Evolutionary conservation across 2,329 filamentous ascomycete species (phyloP).

Genomic region (Daldinia eschscholtzii): DNA sequence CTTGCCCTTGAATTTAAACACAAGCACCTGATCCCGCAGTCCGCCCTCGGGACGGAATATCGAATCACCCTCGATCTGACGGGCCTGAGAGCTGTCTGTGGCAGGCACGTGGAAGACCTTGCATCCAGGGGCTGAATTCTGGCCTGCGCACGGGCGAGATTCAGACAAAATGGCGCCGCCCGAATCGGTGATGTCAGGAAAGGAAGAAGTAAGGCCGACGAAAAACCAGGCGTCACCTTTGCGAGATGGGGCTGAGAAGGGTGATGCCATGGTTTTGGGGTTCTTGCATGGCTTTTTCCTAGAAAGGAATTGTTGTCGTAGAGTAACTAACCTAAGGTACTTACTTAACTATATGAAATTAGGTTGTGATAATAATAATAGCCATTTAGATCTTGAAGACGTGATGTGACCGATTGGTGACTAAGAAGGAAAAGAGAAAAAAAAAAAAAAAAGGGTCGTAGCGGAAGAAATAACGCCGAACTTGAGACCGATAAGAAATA

Average conservation of each 20-base stretch:
- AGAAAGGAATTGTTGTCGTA: not conserved
- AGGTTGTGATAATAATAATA: not conserved
- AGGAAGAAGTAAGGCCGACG: slow-evolving; percentile 67
- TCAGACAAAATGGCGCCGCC: slow-evolving; percentile 57
- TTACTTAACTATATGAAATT: too few species aligned
- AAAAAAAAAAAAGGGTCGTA: slow-evolving; percentile 18
- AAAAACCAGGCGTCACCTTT: slow-evolving; percentile 61
- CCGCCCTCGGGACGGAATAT: slow-evolving; percentile 47
- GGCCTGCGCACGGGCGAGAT: slow-evolving; percentile 54
- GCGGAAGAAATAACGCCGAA: slow-evolving; percentile 7
- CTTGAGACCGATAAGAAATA: slow-evolving; percentile 30
- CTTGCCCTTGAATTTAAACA: slow-evolving; percentile 73
- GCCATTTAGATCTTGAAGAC: not conserved
- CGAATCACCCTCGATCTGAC: slow-evolving; percentile 54
- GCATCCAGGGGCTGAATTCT: slow-evolving; percentile 64
- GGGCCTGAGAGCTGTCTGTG: slow-evolving; percentile 54
- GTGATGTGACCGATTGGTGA: not conserved
- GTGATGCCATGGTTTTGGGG: slow-evolving; percentile 26
- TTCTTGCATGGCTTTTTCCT: slow-evolving; percentile 21
- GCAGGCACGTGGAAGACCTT: slow-evolving; percentile 68
- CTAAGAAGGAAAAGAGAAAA: slow-evolving; percentile 8
- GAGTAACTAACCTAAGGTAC: too few species aligned
- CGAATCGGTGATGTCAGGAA: slow-evolving; percentile 63
- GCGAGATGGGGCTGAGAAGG: slow-evolving; percentile 41
- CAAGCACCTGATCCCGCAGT: slow-evolving; percentile 71